Conservation (phyloP, 2,329 filamentous ascomycete genomes). For the Aspergillus carbonarius region DNA sequence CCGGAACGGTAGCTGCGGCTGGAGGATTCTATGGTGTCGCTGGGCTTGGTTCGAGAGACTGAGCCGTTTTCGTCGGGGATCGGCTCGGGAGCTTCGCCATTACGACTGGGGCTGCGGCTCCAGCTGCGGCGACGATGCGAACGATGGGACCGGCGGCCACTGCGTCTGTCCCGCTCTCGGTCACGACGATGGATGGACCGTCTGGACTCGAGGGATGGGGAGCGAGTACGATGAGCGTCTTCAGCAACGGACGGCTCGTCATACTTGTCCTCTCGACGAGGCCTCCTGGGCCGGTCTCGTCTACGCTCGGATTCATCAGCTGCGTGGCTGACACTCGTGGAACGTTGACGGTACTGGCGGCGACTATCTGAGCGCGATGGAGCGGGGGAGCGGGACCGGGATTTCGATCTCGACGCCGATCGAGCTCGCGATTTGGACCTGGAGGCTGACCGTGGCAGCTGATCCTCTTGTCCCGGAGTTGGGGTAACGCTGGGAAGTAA, state of each 20-base stretch:
- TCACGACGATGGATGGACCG: slow-evolving; percentile 62
- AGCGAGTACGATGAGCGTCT: slow-evolving; percentile 60
- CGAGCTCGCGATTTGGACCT: slow-evolving; percentile 25
- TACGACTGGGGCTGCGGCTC: slow-evolving; percentile 29
- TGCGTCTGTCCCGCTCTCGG: slow-evolving; percentile 55
- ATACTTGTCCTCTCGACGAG: slow-evolving; percentile 45
- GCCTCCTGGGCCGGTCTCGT: slow-evolving; percentile 28
- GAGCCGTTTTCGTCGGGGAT: slow-evolving; percentile 24
- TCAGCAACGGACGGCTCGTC: slow-evolving; percentile 37
- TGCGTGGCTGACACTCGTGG: slow-evolving; percentile 35
- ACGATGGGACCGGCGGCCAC: slow-evolving; percentile 47
- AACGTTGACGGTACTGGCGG: slow-evolving; percentile 55
- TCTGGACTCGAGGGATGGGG: slow-evolving; percentile 61
- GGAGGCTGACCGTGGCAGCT: slow-evolving; percentile 28
- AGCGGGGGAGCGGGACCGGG: slow-evolving; percentile 40
- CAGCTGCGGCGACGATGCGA: slow-evolving; percentile 51
- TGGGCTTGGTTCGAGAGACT: slow-evolving; percentile 19
- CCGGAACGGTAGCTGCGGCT: slow-evolving; percentile 29
- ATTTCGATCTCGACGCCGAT: slow-evolving; percentile 30
- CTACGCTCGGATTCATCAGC: slow-evolving; percentile 36
- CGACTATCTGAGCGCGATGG: slow-evolving; percentile 47
- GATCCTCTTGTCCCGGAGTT: slow-evolving; percentile 39
- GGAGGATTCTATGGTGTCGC: slow-evolving; percentile 24
- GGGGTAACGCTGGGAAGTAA: slow-evolving; percentile 21
- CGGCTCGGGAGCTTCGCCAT: slow-evolving; percentile 39